Base-by-base conservation (phyloP, 2,329 filamentous ascomycete species). In the Graphiopsis chlorocephala region DNA sequence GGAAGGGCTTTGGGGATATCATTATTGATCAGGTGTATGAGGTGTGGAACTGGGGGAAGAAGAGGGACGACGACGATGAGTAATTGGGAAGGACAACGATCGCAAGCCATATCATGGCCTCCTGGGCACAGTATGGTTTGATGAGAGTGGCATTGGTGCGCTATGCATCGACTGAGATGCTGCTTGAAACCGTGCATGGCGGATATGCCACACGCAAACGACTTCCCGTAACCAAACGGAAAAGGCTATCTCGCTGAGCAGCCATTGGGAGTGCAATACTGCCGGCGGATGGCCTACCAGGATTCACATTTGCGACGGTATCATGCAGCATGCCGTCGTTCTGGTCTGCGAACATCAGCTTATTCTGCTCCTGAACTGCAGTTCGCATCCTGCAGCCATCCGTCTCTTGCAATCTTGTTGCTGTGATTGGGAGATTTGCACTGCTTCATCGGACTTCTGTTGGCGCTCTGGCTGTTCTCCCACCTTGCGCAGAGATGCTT, bases 21-120 rank as follows among this genome's bases (percentile, higher is more conserved):
- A 78, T 78, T 42, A 70, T 71, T 63, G 76, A 78, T 68, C 76
- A 78, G 70, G 74, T 78, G 25, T 76, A 72, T 68, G 72, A 73
- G 63, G 74, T 76, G 35, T 76, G 74, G 72, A 76, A 73, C 65
- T 74, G 75, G 66, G 72, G 75, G 6, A 76, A 73, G 68, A 73
- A 69, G 68, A 71, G 70, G 62, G 73, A 71, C 47, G 75, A 75
- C 38, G 74, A 73, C 28, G 69, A 72, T 55, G 70, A 73, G 53
- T 64, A 69, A 73, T 45, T 56, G 47, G 10, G 56, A 38, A 12
- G 20, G 38, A 45, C 6, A 15, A 20, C 38, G 5, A n/a, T 28
- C 28, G 47, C 47, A 52, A n/a, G 26, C 23, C 47, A 17, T 23
- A n/a, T 28, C 14, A 17, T 28, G 26, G 4, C 3, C 5, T n/a